Evolutionary conservation across 2,329 filamentous ascomycete species (phyloP).

Genomic region (Trichophyton mentagrophytes): DNA sequence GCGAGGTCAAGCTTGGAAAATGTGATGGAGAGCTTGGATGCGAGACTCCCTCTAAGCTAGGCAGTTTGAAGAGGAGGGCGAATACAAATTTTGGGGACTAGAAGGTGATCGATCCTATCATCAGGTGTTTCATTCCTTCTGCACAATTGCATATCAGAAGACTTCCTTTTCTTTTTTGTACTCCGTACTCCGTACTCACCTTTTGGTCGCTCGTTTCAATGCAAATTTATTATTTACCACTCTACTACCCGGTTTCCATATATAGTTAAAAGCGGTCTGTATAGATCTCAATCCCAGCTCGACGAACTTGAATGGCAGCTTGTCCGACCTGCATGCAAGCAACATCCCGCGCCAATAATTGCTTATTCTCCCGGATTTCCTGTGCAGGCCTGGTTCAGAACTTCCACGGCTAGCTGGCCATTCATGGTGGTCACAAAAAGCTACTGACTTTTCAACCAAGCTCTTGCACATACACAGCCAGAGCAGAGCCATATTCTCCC

Average conservation of each 20-base stretch:
- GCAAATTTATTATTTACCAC: neutral
- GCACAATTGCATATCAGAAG: no score
- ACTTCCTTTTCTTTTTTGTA: neutral
- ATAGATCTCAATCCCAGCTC: neutral
- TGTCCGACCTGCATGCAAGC: neutral
- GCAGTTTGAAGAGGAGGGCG: neutral
- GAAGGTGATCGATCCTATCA: neutral
- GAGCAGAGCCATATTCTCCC: neutral
- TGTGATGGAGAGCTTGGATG: slow-evolving; percentile 9
- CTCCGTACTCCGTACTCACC: no score
- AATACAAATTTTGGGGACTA: neutral
- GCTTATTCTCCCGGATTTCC: neutral
- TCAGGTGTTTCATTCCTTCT: no score
- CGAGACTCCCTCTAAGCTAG: neutral
- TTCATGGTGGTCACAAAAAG: neutral
- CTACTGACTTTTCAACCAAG: neutral
- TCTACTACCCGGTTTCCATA: neutral
- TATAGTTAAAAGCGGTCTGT: neutral
- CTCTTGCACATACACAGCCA: neutral
- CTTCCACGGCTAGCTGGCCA: neutral
- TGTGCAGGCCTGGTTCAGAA: neutral
- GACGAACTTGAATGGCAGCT: neutral
- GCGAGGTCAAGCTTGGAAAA: slow-evolving; percentile 10
- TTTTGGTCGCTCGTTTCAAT: neutral
- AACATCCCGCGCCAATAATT: neutral